A percentile compares a stretch with the other conserved stretches of the same genome.
phyloP scores from a whole-genome alignment of 768 basidiomycete genomes.

The Dictyophora rubrovolvata region DNA sequence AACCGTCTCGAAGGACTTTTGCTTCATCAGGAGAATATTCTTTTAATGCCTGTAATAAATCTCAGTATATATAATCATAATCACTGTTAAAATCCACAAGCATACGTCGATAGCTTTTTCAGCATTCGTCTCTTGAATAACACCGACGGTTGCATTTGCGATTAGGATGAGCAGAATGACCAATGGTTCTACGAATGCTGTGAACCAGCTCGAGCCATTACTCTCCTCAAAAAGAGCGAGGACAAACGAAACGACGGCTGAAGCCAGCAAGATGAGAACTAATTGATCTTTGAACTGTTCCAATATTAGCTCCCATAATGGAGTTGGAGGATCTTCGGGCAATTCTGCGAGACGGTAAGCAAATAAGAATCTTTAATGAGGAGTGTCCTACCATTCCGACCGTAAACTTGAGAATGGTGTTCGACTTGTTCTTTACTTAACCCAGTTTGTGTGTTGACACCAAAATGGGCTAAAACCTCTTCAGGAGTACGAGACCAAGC shows the following conservation, averaged over 20 bases:
- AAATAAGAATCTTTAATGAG: conserved; percentile 6
- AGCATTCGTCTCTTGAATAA: conserved; percentile 92
- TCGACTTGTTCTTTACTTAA: conserved; percentile 57
- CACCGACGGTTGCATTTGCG: conserved; percentile 95
- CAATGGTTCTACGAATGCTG: conserved; percentile 90
- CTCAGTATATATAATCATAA: background rate
- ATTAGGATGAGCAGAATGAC: conserved; percentile 94
- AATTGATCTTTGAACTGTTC: conserved; percentile 99
- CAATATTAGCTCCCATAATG: conserved; percentile 89
- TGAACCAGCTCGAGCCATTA: conserved; percentile 40
- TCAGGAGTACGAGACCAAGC: conserved; percentile 72
- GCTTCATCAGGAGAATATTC: conserved; percentile 98
- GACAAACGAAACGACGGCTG: conserved; percentile 87
- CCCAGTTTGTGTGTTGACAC: conserved; percentile 52
- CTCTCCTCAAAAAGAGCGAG: conserved; percentile 81
- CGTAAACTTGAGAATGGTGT: conserved; percentile 69
- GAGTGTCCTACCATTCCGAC: conserved; percentile 59
- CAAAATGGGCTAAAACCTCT: conserved; percentile 64
- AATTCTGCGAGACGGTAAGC: conserved; percentile 45
- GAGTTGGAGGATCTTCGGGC: conserved; percentile 85
- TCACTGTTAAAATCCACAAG: conserved; percentile 13
- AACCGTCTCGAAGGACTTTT: conserved; percentile 71
- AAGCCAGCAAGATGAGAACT: conserved; percentile 90
- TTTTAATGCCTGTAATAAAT: conserved; percentile 64
- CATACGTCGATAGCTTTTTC: conserved; percentile 96